Evolutionary conservation across 2,329 filamentous ascomycete species (phyloP), one percentile per base, ranked within the genome.

Genomic region (Madurella fahalii): DNA sequence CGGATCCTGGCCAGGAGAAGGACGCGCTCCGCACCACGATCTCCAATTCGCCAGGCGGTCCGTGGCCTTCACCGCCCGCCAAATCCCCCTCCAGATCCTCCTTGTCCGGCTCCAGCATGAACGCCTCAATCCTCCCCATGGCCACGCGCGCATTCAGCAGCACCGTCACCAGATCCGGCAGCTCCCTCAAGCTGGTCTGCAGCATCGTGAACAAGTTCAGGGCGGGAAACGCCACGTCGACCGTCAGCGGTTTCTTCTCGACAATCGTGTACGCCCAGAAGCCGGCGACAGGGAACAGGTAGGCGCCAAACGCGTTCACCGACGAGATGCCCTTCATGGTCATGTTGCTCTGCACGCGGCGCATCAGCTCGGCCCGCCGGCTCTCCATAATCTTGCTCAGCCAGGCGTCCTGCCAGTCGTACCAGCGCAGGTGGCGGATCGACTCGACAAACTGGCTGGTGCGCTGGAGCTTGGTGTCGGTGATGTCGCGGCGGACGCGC

Each of bases 361-460:
- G 71, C 42, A 80, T 77, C 50, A 94, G 69, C 68, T 94, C 89
- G 39, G 80, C 77, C 53, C 85, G 77, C 56, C 89, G 79, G 8
- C 85, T 81, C 47, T 82, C 76, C 74, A 90, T 81, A 53, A 92
- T 87, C 37, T 81, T 79, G 2, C 74, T 74, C 9, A 91, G 76
- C 89, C 89, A 93, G 50, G 83, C 79, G 51, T 82, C 79, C 69
- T 93, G 87, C 89, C 89, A 94, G 41, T 87, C 87, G 64, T 92
- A 91, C 86, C 86, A 91, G 37, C 87, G 81, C 18, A 91, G 73
- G 65, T 93, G 89, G 3, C 90, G 82, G 52, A 94, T 90, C 0
- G 89, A 85, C 68, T 95, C 90, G 49, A 96, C 88, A 56, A 95
- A 94, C 65, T 95, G 90, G 2, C 87, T 86, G 1, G 90, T 89